Conservation (phyloP, 768 basidiomycete genomes). For the Kwoniella bestiolae region DNA sequence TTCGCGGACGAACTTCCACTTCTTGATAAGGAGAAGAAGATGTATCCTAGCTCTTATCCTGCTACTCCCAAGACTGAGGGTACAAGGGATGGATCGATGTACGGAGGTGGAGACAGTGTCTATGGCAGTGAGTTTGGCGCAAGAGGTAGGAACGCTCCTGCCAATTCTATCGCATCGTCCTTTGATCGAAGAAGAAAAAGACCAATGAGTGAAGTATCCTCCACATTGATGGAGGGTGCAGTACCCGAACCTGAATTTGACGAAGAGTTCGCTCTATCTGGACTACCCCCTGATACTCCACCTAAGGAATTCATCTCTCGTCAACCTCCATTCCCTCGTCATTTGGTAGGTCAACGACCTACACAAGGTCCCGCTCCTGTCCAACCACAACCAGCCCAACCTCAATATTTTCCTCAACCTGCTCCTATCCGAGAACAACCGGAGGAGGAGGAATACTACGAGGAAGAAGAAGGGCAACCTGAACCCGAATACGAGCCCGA, state of each 20-base stretch:
- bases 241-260: slow-evolving; percentile 44
- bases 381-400: background rate
- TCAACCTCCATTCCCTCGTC: slow-evolving; percentile 31
- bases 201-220: slow-evolving; percentile 27
- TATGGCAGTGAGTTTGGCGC: slow-evolving; percentile 43
- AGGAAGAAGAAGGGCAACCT: slow-evolving; percentile 13
- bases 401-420: slow-evolving; percentile 18
- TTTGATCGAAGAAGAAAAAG: slow-evolving; percentile 24
- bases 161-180: slow-evolving; percentile 35
- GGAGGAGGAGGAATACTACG: slow-evolving; percentile 14
- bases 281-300: slow-evolving; percentile 48
- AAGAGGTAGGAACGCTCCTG: slow-evolving; percentile 34
- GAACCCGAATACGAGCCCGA: slow-evolving; percentile 5
- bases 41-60: slow-evolving; percentile 8
- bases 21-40: background rate
- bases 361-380: background rate
- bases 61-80: slow-evolving; percentile 6
- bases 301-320: slow-evolving; percentile 33
- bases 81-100: slow-evolving; percentile 37
- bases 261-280: slow-evolving; percentile 46
- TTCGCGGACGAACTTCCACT: slow-evolving; percentile 50
- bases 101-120: slow-evolving; percentile 34
- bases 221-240: slow-evolving; percentile 38
- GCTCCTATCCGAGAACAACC: slow-evolving; percentile 14
- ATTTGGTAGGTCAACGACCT: slow-evolving; percentile 20